phyloP scores from a whole-genome alignment of 2,329 filamentous ascomycete genomes.

The Nemania sp. region DNA sequence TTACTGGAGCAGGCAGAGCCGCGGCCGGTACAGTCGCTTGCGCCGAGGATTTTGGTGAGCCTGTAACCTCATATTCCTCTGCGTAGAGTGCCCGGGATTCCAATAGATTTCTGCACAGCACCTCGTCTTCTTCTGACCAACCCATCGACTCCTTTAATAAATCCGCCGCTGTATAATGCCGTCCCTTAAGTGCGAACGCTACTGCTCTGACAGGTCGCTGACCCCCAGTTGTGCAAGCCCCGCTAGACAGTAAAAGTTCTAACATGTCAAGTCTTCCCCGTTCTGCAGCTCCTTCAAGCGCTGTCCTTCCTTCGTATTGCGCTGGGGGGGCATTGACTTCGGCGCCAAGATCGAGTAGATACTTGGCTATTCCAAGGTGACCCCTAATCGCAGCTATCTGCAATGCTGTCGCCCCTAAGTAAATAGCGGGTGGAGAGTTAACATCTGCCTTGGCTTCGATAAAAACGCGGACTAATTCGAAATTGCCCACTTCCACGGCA shows the following conservation, averaged over 20 bases:
- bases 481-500: background rate
- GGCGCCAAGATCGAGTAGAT: conserved; percentile 3
- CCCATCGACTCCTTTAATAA: background rate
- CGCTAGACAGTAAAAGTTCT: background rate
- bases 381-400: conserved; percentile 1
- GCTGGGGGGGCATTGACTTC: conserved; percentile 1
- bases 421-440: background rate
- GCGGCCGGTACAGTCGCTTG: too few species aligned
- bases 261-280: conserved; percentile 11
- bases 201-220: background rate
- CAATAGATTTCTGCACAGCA: too few species aligned
- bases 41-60: too few species aligned
- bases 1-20: too few species aligned
- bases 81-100: too few species aligned
- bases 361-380: conserved; percentile 5
- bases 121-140: conserved; percentile 5
- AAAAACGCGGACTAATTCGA: background rate
- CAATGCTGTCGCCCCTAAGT: conserved; percentile 1
- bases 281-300: conserved; percentile 9
- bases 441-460: background rate
- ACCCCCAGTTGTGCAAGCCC: background rate
- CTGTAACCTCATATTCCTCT: too few species aligned
- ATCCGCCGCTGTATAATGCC: background rate
- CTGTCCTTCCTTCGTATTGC: background rate
- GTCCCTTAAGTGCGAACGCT: background rate